Percentiles rank a stretch among this genome's conserved stretches.
phyloP scores from a whole-genome alignment of 163 green algal genomes.

The Scenedesmus sp. region DNA sequence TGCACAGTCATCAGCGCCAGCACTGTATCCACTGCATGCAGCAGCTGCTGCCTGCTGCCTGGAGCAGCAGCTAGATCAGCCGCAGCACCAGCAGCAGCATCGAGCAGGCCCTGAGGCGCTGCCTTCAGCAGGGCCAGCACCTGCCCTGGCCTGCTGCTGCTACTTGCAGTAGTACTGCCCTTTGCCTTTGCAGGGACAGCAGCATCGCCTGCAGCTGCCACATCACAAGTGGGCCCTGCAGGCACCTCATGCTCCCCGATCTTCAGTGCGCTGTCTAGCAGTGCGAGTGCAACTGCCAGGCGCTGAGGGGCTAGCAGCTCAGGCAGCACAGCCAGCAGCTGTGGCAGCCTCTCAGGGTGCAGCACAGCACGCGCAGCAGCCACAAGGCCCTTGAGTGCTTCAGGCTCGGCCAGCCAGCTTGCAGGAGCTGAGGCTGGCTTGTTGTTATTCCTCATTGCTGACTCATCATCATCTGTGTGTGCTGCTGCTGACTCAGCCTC shows the following conservation, averaged over 20 bases:
- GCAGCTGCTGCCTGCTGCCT: not conserved
- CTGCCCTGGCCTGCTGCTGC: too few relatives aligned
- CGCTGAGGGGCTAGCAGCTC: slow-evolving; percentile 41
- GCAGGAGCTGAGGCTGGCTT: not conserved
- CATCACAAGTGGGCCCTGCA: slow-evolving; percentile 11
- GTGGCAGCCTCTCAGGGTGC: not conserved
- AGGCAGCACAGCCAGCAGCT: slow-evolving; percentile 15
- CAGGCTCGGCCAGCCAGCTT: not conserved
- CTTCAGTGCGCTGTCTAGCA: slow-evolving; percentile 19
- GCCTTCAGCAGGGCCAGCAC: not conserved
- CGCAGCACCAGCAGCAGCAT: not conserved
- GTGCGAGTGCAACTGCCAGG: slow-evolving; percentile 18
- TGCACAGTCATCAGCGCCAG: not conserved
- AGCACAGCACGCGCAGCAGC: slow-evolving; percentile 27
- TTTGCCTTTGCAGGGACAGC: too few relatives aligned
- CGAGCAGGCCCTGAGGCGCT: not conserved
- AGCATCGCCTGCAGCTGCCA: too few relatives aligned
- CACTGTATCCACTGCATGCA: not conserved
- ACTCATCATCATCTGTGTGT: too few relatives aligned
- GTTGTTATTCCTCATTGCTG: not conserved
- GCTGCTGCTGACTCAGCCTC: not conserved
- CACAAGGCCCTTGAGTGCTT: not conserved
- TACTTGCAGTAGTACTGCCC: too few relatives aligned
- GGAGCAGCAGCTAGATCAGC: not conserved
- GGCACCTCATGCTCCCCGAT: slow-evolving; percentile 37